Conservation (phyloP, 768 basidiomycete species). For the Mycena vulgaris region DNA sequence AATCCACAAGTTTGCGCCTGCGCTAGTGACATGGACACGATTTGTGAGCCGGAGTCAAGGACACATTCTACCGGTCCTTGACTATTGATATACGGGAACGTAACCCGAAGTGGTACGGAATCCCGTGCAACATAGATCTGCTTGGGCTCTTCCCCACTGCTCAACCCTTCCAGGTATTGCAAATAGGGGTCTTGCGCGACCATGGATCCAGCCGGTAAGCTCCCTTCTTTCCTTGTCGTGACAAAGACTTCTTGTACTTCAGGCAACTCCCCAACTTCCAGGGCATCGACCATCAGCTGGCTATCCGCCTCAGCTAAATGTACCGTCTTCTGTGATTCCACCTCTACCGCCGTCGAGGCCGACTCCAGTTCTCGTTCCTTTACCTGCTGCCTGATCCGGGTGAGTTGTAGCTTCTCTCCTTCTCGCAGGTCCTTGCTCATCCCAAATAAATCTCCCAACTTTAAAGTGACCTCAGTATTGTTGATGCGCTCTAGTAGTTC, state of each 20-base stretch:
- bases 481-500: conserved; percentile 10
- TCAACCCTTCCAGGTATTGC: conserved; percentile 22
- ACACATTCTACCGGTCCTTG: conserved; percentile 39
- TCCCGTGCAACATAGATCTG: conserved; percentile 22
- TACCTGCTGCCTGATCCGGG: conserved; percentile 1
- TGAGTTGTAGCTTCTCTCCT: conserved; percentile 16
- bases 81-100: conserved; percentile 33
- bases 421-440: conserved; percentile 12
- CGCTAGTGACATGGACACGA: conserved; percentile 41
- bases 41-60: conserved; percentile 47
- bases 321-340: neutral
- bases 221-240: neutral
- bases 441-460: conserved; percentile 7
- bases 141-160: neutral
- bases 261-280: conserved; percentile 7
- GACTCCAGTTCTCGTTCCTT: neutral
- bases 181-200: conserved; percentile 22
- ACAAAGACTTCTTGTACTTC: conserved; percentile 16
- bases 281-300: neutral
- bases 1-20: conserved; percentile 25
- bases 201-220: conserved; percentile 4
- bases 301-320: neutral
- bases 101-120: conserved; percentile 1
- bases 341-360: neutral
- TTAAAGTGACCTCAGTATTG: no score